Evolutionary conservation across 2,329 filamentous ascomycete species (phyloP).

Genomic region (Trematosphaeria pertusa): DNA sequence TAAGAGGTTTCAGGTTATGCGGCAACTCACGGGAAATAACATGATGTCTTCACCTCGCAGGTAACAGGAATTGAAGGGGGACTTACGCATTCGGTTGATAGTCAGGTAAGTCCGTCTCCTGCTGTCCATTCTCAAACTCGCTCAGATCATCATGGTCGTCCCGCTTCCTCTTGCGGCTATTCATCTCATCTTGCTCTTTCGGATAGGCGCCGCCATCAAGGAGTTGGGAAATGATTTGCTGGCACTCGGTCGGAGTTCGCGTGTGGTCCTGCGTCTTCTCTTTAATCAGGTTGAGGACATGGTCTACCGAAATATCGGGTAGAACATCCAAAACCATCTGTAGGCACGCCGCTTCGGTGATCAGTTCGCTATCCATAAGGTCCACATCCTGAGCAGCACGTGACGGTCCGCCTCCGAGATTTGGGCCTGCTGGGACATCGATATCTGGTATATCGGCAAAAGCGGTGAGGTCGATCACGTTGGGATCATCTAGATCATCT

Average conservation of each 20-base stretch:
- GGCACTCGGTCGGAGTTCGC: constrained; percentile 30
- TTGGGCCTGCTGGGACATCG: constrained; percentile 24
- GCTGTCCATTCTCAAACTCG: constrained; percentile 31
- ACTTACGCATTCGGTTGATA: constrained; percentile 42
- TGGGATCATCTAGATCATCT: background rate
- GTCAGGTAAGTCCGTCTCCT: constrained; percentile 9
- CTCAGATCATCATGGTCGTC: constrained; percentile 25
- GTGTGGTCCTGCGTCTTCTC: constrained; percentile 29
- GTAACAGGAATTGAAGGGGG: too few relatives aligned
- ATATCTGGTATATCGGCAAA: constrained; percentile 27
- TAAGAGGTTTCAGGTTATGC: too few relatives aligned
- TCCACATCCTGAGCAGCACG: background rate
- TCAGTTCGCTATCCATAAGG: background rate
- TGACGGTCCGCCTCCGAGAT: background rate
- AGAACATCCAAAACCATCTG: constrained; percentile 43
- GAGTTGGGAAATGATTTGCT: constrained; percentile 35
- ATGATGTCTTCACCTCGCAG: too few relatives aligned
- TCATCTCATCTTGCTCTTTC: constrained; percentile 37
- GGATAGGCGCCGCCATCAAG: constrained; percentile 43
- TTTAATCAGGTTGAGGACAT: constrained; percentile 37
- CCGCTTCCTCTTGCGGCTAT: constrained; percentile 41
- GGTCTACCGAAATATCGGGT: constrained; percentile 41
- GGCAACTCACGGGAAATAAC: too few relatives aligned
- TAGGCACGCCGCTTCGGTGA: constrained; percentile 36
- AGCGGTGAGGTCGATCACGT: constrained; percentile 34